Conservation (phyloP, 345 rosid genomes). For the Salix suchowensis region DNA sequence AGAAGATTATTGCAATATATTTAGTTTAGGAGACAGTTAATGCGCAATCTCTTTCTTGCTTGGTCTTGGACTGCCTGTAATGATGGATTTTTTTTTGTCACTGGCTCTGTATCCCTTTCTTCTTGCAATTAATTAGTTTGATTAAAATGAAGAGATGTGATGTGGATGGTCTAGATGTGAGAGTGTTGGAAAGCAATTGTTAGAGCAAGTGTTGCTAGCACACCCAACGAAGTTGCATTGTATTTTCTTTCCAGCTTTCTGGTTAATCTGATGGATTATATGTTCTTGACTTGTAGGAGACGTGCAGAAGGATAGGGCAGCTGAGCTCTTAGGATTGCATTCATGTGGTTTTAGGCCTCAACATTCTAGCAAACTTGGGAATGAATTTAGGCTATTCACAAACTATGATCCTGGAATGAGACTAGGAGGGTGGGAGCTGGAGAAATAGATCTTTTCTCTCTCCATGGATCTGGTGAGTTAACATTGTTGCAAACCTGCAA, state of each 20-base stretch:
- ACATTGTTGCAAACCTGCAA: not conserved
- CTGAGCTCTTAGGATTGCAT: slow-evolving; percentile 61
- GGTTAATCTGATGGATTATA: not conserved
- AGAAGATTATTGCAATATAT: too few species aligned
- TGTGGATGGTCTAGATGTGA: too few species aligned
- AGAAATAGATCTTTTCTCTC: slow-evolving; percentile 20
- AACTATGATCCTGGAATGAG: slow-evolving; percentile 77
- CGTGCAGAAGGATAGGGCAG: slow-evolving; percentile 79
- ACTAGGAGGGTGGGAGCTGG: slow-evolving; percentile 79
- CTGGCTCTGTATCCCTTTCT: too few species aligned
- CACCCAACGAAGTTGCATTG: not conserved
- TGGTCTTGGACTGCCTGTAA: too few species aligned
- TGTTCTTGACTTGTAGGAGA: slow-evolving; percentile 47
- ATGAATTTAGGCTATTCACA: slow-evolving; percentile 73
- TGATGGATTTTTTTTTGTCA: too few species aligned
- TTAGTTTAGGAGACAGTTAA: too few species aligned
- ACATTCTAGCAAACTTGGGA: slow-evolving; percentile 86
- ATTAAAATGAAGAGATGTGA: too few species aligned
- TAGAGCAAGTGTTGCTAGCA: too few species aligned
- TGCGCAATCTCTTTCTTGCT: too few species aligned
- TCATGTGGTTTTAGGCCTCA: slow-evolving; percentile 75
- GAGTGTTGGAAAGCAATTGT: too few species aligned
- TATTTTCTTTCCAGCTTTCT: not conserved
- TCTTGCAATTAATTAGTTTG: too few species aligned
- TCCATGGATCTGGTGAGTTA: not conserved